Conservation (phyloP, 345 rosid genomes). For the Lepidium aucheri region DNA sequence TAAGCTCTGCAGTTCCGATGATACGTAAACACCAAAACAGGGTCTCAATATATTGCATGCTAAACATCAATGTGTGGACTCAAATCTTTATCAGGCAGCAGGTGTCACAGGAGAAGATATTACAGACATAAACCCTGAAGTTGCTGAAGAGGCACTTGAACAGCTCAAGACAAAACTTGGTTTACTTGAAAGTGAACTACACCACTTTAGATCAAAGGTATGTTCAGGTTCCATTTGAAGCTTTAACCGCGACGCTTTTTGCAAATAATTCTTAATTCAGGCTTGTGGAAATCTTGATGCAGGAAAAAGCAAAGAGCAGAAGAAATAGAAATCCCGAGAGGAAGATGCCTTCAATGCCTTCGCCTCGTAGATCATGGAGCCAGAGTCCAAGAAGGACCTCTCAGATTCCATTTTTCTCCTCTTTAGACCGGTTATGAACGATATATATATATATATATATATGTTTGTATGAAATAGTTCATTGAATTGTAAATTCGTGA, state of each 20-base stretch:
- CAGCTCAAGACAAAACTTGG: slow-evolving; percentile 47
- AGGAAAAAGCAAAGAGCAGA: slow-evolving; percentile 44
- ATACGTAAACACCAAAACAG: neutral
- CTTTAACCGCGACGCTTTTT: neutral
- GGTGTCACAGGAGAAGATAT: slow-evolving; percentile 36
- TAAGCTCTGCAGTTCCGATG: neutral
- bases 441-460: neutral
- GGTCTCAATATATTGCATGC: neutral
- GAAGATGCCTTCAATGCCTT: slow-evolving; percentile 33
- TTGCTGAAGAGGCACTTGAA: slow-evolving; percentile 77
- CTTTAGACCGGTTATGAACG: slow-evolving; percentile 37
- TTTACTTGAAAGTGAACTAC: slow-evolving; percentile 61
- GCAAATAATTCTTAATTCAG: neutral
- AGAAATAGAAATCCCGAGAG: slow-evolving; percentile 44
- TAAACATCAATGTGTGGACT: neutral
- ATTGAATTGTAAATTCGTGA: neutral
- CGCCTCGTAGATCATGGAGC: slow-evolving; percentile 40
- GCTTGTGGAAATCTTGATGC: slow-evolving; percentile 8
- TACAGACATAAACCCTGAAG: slow-evolving; percentile 48
- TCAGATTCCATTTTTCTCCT: slow-evolving; percentile 44
- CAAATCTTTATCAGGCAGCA: slow-evolving; percentile 22
- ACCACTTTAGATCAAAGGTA: slow-evolving; percentile 55
- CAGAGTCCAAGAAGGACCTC: slow-evolving; percentile 41
- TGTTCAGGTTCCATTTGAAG: neutral
- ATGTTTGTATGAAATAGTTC: neutral